Evolutionary conservation across 306 rosid species (phyloP), one percentile per base, ranked within the genome.

Genomic region (Cicer chorassanicum): DNA sequence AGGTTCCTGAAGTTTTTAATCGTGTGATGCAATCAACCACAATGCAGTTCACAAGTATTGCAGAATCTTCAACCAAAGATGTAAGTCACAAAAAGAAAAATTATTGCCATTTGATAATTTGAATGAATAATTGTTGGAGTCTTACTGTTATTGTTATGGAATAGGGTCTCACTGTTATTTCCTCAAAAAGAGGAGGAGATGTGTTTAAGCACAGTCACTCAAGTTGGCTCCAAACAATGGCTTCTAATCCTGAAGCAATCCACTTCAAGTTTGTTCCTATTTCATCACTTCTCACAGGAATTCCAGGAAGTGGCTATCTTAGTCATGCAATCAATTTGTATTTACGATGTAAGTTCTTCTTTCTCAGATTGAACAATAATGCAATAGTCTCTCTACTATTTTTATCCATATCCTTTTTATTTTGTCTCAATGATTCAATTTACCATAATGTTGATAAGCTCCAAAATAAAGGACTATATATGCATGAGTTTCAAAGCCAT

Each of bases 321-420:
- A 91, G 92, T 82, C 98, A 93, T 85, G 98, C 98, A 67, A 91
- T 93, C 77, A 93, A 93, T 87, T 85, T 93, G 87, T 93, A 93
- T 78, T 84, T 91, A 62, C 97, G 98, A 50, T 93, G 98, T 93
- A 91, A 12, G 89, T 80, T 44, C 48, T 89, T 82, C 89, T 76
- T 73, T 71, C 70, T 78, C 53, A n/a, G 39, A 39, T 7, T 12
- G 5, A 60, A 57, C 41, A 57, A 57, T 24, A 1, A 10, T 74
- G 11, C 48, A 8, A 34, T 40, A 54, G 14, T 53, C 59, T 14
- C 57, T 66, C 77, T 67, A 3, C 54, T 12, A 41, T 40, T 18
- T 72, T 68, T 49, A 9, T 29, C 5, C 4, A 29, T 29, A 29
- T 29, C 36, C 36, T 29, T 29, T 29, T 29, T 29, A 29, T 29